A percentile compares a stretch with the other conserved stretches of the same genome.
Conservation (phyloP, 306 rosid species). For the Morella rubra region DNA sequence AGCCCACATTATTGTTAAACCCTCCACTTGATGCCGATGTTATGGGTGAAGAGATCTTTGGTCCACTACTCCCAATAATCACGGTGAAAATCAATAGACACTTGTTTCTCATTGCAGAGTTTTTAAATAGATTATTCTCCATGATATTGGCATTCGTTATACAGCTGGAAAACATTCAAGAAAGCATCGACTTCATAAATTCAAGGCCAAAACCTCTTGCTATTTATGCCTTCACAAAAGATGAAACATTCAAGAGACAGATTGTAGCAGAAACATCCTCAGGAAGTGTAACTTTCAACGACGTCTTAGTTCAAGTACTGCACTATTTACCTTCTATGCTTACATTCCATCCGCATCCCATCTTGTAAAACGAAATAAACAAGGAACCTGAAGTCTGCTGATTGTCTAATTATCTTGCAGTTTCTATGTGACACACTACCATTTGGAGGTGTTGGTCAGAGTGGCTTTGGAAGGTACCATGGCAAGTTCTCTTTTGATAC, state of each 20-base stretch:
- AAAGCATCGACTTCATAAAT: constrained; percentile 67
- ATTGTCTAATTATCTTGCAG: constrained; percentile 29
- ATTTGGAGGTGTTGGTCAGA: constrained; percentile 60
- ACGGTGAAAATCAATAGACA: constrained; percentile 53
- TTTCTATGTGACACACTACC: constrained; percentile 50
- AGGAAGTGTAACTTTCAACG: constrained; percentile 82
- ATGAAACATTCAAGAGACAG: constrained; percentile 54
- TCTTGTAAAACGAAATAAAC: background rate
- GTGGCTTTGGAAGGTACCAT: constrained; percentile 92
- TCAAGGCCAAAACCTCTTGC: constrained; percentile 84
- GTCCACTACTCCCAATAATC: constrained; percentile 86
- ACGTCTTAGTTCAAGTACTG: constrained; percentile 70
- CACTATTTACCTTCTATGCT: background rate
- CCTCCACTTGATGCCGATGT: constrained; percentile 74
- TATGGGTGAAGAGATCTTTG: constrained; percentile 90
- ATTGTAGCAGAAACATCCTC: constrained; percentile 80
- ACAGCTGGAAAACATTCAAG: constrained; percentile 69
- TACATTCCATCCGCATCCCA: background rate
- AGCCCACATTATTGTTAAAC: constrained; percentile 82
- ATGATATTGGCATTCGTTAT: constrained; percentile 13
- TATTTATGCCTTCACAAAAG: constrained; percentile 76
- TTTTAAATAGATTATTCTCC: constrained; percentile 13
- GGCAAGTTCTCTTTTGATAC: constrained; percentile 85
- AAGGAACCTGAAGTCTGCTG: background rate
- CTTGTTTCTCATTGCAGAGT: background rate